Evolutionary conservation across 106 monocot species (phyloP).

Genomic region (Cymbidium sinense): DNA sequence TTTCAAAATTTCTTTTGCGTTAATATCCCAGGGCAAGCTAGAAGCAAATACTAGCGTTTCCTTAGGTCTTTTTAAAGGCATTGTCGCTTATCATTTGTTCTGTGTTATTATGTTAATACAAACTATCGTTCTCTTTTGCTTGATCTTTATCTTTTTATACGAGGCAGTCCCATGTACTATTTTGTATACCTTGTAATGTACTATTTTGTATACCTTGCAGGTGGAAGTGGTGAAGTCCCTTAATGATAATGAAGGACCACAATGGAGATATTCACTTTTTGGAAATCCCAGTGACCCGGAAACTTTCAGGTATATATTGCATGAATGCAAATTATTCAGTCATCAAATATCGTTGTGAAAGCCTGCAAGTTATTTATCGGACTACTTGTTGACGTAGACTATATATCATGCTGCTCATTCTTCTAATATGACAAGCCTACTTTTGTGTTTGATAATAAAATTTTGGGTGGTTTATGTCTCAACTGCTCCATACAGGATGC

Average conservation of each 20-base stretch:
- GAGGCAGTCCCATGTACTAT: background rate
- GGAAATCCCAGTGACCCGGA: slow-evolving; percentile 95
- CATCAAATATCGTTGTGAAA: background rate
- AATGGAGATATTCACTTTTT: slow-evolving; percentile 91
- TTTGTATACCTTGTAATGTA: background rate
- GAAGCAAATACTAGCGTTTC: background rate
- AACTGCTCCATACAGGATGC: background rate
- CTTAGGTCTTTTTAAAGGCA: background rate
- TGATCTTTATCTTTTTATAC: background rate
- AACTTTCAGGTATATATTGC: slow-evolving; percentile 58
- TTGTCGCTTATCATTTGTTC: background rate
- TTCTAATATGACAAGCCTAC: background rate
- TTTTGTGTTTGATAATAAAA: background rate
- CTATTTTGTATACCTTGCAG: slow-evolving; percentile 25
- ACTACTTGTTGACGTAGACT: background rate
- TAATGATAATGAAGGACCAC: slow-evolving; percentile 70
- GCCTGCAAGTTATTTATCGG: background rate
- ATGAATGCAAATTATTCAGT: background rate
- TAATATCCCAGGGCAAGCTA: background rate
- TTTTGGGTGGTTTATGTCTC: background rate
- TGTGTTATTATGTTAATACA: background rate
- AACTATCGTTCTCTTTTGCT: background rate
- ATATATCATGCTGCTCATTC: background rate
- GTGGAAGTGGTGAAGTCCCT: slow-evolving; percentile 78
- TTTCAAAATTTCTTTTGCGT: background rate